phyloP scores from a whole-genome alignment of 2,329 filamentous ascomycete species.

The Talaromyces islandicus region DNA sequence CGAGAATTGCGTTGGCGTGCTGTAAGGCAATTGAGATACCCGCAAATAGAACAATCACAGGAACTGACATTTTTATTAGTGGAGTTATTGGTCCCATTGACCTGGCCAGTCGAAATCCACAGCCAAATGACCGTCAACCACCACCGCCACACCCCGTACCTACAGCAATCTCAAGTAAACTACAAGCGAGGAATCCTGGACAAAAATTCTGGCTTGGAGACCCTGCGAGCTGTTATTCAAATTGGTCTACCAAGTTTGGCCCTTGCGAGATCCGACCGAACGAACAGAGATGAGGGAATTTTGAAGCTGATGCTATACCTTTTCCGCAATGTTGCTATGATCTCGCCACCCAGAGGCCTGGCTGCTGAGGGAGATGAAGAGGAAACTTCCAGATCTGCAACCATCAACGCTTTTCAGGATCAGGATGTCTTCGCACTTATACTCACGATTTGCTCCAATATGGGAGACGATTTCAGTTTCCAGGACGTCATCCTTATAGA shows the following conservation, averaged over 20 bases:
- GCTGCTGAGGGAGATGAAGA: constrained; percentile 82
- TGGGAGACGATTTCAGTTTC: constrained; percentile 84
- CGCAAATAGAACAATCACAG: background rate
- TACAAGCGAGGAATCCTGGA: constrained; percentile 90
- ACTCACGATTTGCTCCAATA: constrained; percentile 82
- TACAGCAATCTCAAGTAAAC: constrained; percentile 77
- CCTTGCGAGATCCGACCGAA: constrained; percentile 66
- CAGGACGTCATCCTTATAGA: constrained; percentile 90
- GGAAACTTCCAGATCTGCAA: constrained; percentile 79
- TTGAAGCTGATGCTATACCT: constrained; percentile 88
- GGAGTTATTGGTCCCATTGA: constrained; percentile 85
- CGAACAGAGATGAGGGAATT: constrained; percentile 77
- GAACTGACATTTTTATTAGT: constrained; percentile 39
- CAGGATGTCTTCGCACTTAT: constrained; percentile 87
- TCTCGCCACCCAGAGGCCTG: constrained; percentile 65
- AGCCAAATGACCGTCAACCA: constrained; percentile 87
- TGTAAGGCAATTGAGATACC: constrained; percentile 33
- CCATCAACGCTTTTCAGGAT: constrained; percentile 80
- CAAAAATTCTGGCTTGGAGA: constrained; percentile 62
- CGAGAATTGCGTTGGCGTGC: constrained; percentile 75
- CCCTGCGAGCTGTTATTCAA: constrained; percentile 75
- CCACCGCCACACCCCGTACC: constrained; percentile 81
- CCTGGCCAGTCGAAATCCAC: constrained; percentile 83
- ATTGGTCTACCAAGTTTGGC: constrained; percentile 83
- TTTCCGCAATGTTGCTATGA: constrained; percentile 80